Conservation (phyloP, 2,329 filamentous ascomycete species). For the Corinectria fuckeliana region DNA sequence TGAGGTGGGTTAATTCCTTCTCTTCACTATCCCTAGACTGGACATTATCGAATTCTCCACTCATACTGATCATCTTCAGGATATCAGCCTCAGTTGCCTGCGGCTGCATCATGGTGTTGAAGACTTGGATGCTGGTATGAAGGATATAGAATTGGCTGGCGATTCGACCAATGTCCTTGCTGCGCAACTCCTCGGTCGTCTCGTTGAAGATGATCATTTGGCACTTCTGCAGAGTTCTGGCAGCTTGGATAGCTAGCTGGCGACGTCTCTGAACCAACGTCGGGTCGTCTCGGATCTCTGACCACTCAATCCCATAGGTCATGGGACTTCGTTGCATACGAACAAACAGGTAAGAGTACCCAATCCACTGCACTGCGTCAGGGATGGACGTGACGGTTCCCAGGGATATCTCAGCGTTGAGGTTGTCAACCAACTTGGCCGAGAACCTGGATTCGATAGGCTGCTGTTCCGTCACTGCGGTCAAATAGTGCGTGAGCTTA, state of each 20-base stretch:
- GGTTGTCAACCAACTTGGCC: constrained; percentile 89
- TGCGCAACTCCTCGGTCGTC: constrained; percentile 86
- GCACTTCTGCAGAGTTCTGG: constrained; percentile 83
- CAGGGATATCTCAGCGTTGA: constrained; percentile 92
- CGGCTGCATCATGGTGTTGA: constrained; percentile 93
- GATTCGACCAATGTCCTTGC: constrained; percentile 95
- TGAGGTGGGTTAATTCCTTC: constrained; percentile 80
- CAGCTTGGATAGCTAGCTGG: constrained; percentile 87
- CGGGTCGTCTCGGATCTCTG: constrained; percentile 87
- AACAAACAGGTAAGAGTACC: constrained; percentile 97
- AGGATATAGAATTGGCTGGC: constrained; percentile 97
- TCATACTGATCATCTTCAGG: constrained; percentile 95
- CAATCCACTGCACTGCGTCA: constrained; percentile 96
- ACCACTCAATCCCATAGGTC: constrained; percentile 94
- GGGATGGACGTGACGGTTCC: constrained; percentile 94
- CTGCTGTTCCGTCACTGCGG: constrained; percentile 92
- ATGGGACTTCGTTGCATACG: constrained; percentile 93
- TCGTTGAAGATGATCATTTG: constrained; percentile 99
- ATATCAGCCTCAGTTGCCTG: constrained; percentile 89
- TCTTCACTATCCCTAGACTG: constrained; percentile 90
- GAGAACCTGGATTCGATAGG: constrained; percentile 98
- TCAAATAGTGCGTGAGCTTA: constrained; percentile 88
- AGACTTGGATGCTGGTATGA: constrained; percentile 92
- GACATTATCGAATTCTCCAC: constrained; percentile 96
- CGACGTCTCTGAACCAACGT: constrained; percentile 84